Evolutionary conservation across 2,329 filamentous ascomycete genomes (phyloP).

Genomic region (Nakataea oryzae): DNA sequence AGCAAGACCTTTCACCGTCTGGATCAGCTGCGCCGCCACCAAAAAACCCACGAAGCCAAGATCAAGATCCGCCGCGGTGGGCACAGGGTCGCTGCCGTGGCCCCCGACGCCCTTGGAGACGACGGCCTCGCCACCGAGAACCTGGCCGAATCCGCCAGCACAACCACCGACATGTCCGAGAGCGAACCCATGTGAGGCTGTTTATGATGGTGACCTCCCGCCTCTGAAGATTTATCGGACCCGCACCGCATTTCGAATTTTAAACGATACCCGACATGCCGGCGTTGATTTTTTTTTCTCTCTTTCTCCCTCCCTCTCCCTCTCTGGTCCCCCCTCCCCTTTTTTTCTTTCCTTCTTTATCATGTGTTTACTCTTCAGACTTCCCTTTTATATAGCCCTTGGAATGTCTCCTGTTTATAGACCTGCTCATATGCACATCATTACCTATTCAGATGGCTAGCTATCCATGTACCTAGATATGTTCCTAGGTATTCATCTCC

Average conservation of each 20-base stretch:
- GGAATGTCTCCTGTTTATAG: too few species aligned
- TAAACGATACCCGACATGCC: not conserved
- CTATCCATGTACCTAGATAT: too few species aligned
- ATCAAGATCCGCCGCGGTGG: not conserved
- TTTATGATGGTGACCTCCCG: not conserved
- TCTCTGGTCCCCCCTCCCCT: too few species aligned
- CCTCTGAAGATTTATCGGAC: not conserved
- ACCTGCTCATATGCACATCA: too few species aligned
- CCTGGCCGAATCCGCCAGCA: not conserved
- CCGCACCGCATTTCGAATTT: not conserved
- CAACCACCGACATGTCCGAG: slow-evolving; percentile 3
- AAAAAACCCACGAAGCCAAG: slow-evolving; percentile 18
- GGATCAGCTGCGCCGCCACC: slow-evolving; percentile 50
- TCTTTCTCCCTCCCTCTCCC: too few species aligned
- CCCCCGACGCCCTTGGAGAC: not conserved
- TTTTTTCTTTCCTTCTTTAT: not conserved
- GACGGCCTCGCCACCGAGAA: not conserved
- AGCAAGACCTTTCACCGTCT: slow-evolving; percentile 46
- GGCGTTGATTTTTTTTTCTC: not conserved
- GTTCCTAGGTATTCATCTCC: too few species aligned
- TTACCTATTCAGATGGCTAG: too few species aligned
- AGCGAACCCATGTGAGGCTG: not conserved
- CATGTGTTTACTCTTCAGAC: too few species aligned
- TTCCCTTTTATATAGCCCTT: too few species aligned
- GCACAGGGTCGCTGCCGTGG: not conserved